Evolutionary conservation across 2,329 filamentous ascomycete genomes (phyloP), one percentile per base, ranked within the genome.

Genomic region (Claviceps sorghi): DNA sequence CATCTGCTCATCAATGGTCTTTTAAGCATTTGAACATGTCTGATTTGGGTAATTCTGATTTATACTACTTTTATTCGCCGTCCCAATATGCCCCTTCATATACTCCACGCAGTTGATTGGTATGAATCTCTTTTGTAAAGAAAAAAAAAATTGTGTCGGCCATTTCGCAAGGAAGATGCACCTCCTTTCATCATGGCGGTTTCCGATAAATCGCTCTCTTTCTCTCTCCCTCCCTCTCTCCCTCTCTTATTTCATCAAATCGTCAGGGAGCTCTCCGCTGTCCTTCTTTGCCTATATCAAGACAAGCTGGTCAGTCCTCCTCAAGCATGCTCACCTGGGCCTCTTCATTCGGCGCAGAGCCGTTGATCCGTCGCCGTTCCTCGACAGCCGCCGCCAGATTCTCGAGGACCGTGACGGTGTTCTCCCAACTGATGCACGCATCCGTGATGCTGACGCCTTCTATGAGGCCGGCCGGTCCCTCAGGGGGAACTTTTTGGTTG

Each of bases 361-460:
- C 67, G 60, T 71, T 74, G 43, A 71, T 53, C 61, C 80, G 73
- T 61, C 93, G 80, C 60, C 91, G 80, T 57, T 80, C 78, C 50
- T 86, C 80, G 50, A 97, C 84, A 38, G 88, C 86, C n/a, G 82
- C 80, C 6, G 93, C 90, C 32, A 97, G 78, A 60, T 91, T 79
- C 68, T 95, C 86, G 26, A 97, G 77, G 1, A 93, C 86, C 1
- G 78, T 72, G 43, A 93, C 80, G 1, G 90, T 96, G 51, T 75
- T 77, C 15, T 95, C 87, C 91, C 91, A 96, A 75, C 86, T 76
- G 65, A 98, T 95, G 73, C 91, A 98, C 52, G 90, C 91, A 68
- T 96, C 90, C 1, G 90, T 96, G 70, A 96, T 96, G 69, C 85
- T 91, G 63, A 96, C 86, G 59, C 90, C 90, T 71, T 87, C 88